Base-by-base conservation (phyloP, 176 grass and related monocot species). In the Rhipidocladum racemiflorum region DNA sequence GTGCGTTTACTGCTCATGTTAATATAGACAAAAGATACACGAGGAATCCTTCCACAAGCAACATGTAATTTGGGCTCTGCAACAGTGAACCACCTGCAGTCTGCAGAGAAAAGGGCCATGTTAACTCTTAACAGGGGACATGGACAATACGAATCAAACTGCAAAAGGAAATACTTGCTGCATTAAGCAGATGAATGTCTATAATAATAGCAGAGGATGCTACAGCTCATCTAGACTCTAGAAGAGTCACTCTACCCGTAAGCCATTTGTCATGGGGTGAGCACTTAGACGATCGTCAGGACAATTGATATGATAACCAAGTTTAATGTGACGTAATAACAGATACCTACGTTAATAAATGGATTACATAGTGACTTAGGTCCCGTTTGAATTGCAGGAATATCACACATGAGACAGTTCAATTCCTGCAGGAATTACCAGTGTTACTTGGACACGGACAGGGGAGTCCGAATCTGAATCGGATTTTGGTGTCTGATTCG, bases 21-120 rank as follows among this genome's bases (percentile, higher is more conserved):
- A 84, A 11, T 49, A 74, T 2, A 71, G 64, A 84, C 61, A 79
- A 42, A 68, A 84, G 68, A 72, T 68, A 74, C 15, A 84, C 1
- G 13, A 88, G 23, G 30, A 68, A 79, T 74, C 75, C 68, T 40
- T 75, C 49, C 28, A 84, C 60, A 68, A 84, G 81, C 39, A 79
- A 74, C 48, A 74, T 79, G 40, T 68, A 79, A 13, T 14, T 79
- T 40, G 81, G 68, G 38, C 28, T 48, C 30, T 59, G 40, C 12
- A 84, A 49, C n/a, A 24, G 39, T 28, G 75, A 88, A 50, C 75
- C 39, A 36, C 87, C 87, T 84, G 30, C n/a, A n/a, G n/a, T n/a
- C n/a, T n/a, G n/a, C 60, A 67, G 25, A 42, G 16, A 57, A 51
- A 79, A 18, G n/a, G 44, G 14, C 28, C 18, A 67, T 65, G 68